A percentile compares a stretch with the other conserved stretches of the same genome.
These are phyloP conservation scores for Pseudodiploospora longispora DNA, from an alignment of 2,329 filamentous ascomycete species.

Conservation along the genomic window DNA sequence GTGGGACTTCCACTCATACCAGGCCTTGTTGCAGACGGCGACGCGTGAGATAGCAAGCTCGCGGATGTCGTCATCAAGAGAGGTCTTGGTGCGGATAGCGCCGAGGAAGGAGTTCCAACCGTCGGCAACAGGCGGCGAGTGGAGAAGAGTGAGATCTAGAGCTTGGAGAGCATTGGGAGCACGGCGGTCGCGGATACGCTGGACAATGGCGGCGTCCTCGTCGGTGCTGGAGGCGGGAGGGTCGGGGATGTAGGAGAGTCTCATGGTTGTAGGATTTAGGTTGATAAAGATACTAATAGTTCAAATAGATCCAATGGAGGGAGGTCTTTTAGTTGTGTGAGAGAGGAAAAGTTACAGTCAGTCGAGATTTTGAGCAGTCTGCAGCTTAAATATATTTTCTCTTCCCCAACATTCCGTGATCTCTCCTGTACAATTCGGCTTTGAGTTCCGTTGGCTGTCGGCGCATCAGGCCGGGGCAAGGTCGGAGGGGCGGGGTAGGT, in stretches of 20 bases:
- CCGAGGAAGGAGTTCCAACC: constrained; percentile 67
- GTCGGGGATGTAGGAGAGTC: constrained; percentile 56
- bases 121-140: constrained; percentile 65
- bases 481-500: too few species aligned
- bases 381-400: too few species aligned
- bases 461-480: too few species aligned
- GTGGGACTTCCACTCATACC: constrained; percentile 81
- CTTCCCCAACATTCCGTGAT: too few species aligned
- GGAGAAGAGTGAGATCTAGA: constrained; percentile 69
- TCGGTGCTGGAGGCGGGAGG: constrained; percentile 36
- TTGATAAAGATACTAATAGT: not conserved
- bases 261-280: constrained; percentile 39
- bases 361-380: too few species aligned
- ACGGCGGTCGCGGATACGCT: constrained; percentile 57
- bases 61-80: constrained; percentile 47
- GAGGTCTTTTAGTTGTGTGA: too few species aligned
- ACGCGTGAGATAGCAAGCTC: constrained; percentile 78
- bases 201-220: constrained; percentile 49
- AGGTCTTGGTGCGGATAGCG: constrained; percentile 48
- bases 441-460: too few species aligned
- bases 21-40: constrained; percentile 70
- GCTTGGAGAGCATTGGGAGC: constrained; percentile 61
- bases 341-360: too few species aligned
- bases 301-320: too few species aligned
- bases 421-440: too few species aligned